These are phyloP conservation scores for Leptomonas pyrrhocoris DNA, from an alignment of 208 protist species.

Conservation along the genomic window DNA sequence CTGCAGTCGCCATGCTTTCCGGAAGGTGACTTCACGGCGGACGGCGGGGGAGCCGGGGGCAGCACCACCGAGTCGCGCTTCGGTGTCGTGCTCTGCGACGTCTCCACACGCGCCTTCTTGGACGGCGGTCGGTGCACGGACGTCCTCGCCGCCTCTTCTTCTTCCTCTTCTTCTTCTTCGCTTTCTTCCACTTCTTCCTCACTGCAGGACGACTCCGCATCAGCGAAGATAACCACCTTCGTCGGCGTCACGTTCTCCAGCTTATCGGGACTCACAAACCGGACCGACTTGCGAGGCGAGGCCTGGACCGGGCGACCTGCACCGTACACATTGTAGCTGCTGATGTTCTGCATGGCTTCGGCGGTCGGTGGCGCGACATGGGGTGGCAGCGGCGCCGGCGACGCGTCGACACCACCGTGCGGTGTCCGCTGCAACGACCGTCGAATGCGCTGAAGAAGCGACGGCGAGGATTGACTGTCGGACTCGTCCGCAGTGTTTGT, in stretches of 20 bases:
- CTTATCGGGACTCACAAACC: slow-evolving; percentile 58
- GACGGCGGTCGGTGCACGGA: background rate
- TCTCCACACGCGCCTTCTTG: slow-evolving; percentile 19
- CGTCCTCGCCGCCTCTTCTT: slow-evolving; percentile 8
- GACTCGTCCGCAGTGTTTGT: background rate
- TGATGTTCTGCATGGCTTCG: background rate
- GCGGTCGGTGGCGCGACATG: background rate
- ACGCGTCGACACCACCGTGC: background rate
- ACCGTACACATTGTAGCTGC: background rate
- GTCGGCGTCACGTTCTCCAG: slow-evolving; percentile 53
- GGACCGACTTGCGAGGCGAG: slow-evolving; percentile 77
- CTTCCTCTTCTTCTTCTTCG: slow-evolving; percentile 11
- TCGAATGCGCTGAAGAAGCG: slow-evolving; percentile 11
- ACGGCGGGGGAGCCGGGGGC: slow-evolving; percentile 31
- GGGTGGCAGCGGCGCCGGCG: slow-evolving; percentile 12
- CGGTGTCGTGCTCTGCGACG: slow-evolving; percentile 4
- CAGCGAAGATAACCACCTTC: slow-evolving; percentile 15
- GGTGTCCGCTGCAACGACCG: slow-evolving; percentile 10
- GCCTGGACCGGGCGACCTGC: background rate
- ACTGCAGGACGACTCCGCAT: slow-evolving; percentile 2
- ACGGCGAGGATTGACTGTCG: background rate
- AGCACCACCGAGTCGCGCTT: slow-evolving; percentile 7
- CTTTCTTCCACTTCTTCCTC: slow-evolving; percentile 18
- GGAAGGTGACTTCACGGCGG: slow-evolving; percentile 19
- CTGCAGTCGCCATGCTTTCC: background rate